phyloP scores from a whole-genome alignment of 192 early-diverging fungal species.

The Thamnidium elegans region DNA sequence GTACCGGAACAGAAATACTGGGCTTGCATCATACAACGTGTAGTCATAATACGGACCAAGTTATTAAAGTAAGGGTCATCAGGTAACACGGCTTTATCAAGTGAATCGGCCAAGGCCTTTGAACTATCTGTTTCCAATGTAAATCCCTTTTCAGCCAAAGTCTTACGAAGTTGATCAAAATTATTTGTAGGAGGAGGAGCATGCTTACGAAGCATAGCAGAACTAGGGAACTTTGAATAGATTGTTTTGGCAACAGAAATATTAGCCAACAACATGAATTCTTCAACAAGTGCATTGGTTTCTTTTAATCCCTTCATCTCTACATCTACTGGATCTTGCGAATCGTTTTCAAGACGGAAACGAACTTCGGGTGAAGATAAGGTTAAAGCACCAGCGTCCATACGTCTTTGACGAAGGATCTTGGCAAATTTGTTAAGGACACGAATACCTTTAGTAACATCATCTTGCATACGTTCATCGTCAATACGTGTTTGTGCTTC shows the following conservation, averaged over 20 bases:
- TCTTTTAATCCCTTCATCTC: slow-evolving; percentile 83
- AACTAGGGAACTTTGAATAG: slow-evolving; percentile 67
- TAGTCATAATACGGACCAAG: slow-evolving; percentile 87
- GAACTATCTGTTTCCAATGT: slow-evolving; percentile 67
- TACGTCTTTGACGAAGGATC: slow-evolving; percentile 71
- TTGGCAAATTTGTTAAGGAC: slow-evolving; percentile 77
- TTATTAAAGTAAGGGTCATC: slow-evolving; percentile 96
- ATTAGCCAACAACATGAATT: slow-evolving; percentile 98
- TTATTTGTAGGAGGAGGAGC: slow-evolving; percentile 48
- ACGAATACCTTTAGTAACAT: slow-evolving; percentile 69
- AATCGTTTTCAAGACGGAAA: slow-evolving; percentile 86
- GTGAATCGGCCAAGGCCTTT: slow-evolving; percentile 79
- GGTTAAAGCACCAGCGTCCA: slow-evolving; percentile 86
- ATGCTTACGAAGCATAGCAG: slow-evolving; percentile 76
- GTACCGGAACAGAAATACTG: slow-evolving; percentile 94
- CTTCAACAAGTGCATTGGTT: slow-evolving; percentile 93
- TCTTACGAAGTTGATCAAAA: slow-evolving; percentile 57
- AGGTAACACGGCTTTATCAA: slow-evolving; percentile 79
- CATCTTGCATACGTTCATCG: slow-evolving; percentile 61
- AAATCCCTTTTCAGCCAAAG: slow-evolving; percentile 58
- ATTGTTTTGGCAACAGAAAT: slow-evolving; percentile 92
- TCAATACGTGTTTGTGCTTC: slow-evolving; percentile 87
- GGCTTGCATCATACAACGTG: slow-evolving; percentile 97
- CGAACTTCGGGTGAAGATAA: slow-evolving; percentile 89
- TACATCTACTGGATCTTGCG: slow-evolving; percentile 91